Evolutionary conservation across 192 early-diverging fungal species (phyloP), one percentile per base, ranked within the genome.

Genomic region (Coemansia biformis): DNA sequence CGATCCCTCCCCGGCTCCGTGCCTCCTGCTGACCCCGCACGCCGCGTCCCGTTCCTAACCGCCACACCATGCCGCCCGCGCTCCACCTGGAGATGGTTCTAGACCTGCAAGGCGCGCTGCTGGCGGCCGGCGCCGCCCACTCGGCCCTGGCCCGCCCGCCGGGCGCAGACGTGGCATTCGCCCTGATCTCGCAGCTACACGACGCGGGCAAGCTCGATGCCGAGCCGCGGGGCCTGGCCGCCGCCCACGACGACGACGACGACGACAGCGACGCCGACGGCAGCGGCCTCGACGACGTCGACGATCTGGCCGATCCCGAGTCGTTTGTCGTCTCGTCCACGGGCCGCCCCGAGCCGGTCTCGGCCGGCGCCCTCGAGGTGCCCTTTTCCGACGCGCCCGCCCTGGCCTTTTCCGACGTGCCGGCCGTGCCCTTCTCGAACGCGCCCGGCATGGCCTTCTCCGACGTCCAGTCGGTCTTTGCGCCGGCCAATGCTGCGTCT

Each of bases 271-370:
- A 56, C 37, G 50, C 34, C 24, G 39, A 29, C 22, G 54, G 44
- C 41, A 53, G 48, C 28, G 54, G 54, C 37, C 58, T 66, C 46
- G 70, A 73, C 13, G 70, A 39, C 11, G 63, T 30, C 8, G 29
- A 73, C 31, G 62, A 62, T 21, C 62, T 73, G 15, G 63, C 70
- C 15, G 70, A 73, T 46, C 70, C 70, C 4, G 70, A 73, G 39
- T 73, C 63, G 8, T 73, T 73, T 66, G 70, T 73, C 22, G 63
- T 73, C 4, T 66, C 62, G 40, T 64, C 70, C 30, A 37, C 49
- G 16, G 70, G 61, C 42, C 45, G 53, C 18, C 63, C 70, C 14
- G 70, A 73, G 42, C 56, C 70, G 10, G 62, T 73, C 42, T 73
- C 70, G 5, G 63, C 58, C 4, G 54, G 63, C 11, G 46, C 63